Conservation (phyloP, 1,139 yeast genomes). For the Sugiyamaella japonica region DNA sequence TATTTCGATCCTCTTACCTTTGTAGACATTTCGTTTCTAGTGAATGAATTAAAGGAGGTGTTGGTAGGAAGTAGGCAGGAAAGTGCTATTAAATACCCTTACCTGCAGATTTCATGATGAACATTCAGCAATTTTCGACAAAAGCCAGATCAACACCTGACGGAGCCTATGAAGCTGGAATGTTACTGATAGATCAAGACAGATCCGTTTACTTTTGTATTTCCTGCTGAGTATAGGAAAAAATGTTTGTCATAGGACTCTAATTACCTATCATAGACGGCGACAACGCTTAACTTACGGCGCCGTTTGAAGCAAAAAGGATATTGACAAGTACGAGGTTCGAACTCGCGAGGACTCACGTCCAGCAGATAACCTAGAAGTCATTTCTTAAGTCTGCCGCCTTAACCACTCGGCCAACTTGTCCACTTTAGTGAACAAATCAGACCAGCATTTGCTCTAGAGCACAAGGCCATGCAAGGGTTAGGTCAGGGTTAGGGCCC, state of each 20-base stretch:
- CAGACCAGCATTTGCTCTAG: not conserved
- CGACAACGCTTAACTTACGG: too few species aligned
- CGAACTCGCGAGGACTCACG: conserved; percentile 44
- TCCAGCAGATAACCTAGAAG: conserved; percentile 36
- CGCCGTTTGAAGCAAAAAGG: conserved; percentile 16
- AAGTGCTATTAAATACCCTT: not conserved
- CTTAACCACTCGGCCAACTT: conserved; percentile 43
- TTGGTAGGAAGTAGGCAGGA: not conserved
- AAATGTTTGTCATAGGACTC: too few species aligned
- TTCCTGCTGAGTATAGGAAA: too few species aligned
- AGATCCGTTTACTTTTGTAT: too few species aligned
- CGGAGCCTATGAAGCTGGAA: too few species aligned
- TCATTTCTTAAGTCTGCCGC: conserved; percentile 40
- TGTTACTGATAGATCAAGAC: too few species aligned
- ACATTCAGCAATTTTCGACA: not conserved
- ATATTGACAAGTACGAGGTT: conserved; percentile 43
- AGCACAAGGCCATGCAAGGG: conserved; percentile 2
- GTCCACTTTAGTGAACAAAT: conserved; percentile 22
- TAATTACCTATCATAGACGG: too few species aligned
- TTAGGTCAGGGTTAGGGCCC: not conserved
- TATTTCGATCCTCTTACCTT: not conserved
- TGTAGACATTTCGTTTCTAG: not conserved
- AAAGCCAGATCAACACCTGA: too few species aligned
- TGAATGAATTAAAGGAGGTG: not conserved
- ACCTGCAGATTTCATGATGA: not conserved